These are phyloP conservation scores for Fusarium nelsonii DNA, from an alignment of 2,329 filamentous ascomycete species.

Conservation along the genomic window DNA sequence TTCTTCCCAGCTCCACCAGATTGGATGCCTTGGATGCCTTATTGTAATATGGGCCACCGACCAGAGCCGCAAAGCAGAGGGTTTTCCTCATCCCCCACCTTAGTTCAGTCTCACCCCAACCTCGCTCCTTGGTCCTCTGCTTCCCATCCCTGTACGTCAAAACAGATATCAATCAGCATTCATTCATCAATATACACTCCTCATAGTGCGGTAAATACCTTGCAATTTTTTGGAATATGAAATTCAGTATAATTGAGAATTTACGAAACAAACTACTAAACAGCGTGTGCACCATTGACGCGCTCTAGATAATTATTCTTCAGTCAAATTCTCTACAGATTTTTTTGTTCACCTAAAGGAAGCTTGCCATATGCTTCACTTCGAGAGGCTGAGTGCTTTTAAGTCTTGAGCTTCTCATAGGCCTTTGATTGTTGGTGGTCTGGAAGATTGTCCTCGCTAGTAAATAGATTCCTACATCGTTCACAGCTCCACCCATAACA, in stretches of 20 bases:
- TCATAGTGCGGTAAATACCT: too few species aligned
- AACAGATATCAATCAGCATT: too few species aligned
- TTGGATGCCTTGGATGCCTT: too few species aligned
- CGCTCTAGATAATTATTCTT: too few species aligned
- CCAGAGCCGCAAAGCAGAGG: not conserved
- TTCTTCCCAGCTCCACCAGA: not conserved
- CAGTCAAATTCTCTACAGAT: not conserved
- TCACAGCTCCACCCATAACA: not conserved
- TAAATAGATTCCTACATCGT: not conserved
- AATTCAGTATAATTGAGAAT: too few species aligned
- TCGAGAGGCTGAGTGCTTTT: not conserved
- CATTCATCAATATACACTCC: too few species aligned
- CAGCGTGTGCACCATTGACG: too few species aligned
- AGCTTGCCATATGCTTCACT: too few species aligned
- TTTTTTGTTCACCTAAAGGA: not conserved
- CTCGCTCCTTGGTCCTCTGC: rapidly evolving
- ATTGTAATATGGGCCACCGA: rapidly evolving
- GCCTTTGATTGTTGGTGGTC: not conserved
- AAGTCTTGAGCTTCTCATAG: not conserved
- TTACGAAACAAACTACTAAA: too few species aligned
- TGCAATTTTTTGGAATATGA: too few species aligned
- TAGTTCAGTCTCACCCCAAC: rapidly evolving
- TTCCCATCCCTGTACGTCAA: rapidly evolving
- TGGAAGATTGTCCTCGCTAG: not conserved
- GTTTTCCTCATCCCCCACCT: not conserved